phyloP scores from a whole-genome alignment of 495 filamentous ascomycete species.

The Hyaloscypha variabilis region DNA sequence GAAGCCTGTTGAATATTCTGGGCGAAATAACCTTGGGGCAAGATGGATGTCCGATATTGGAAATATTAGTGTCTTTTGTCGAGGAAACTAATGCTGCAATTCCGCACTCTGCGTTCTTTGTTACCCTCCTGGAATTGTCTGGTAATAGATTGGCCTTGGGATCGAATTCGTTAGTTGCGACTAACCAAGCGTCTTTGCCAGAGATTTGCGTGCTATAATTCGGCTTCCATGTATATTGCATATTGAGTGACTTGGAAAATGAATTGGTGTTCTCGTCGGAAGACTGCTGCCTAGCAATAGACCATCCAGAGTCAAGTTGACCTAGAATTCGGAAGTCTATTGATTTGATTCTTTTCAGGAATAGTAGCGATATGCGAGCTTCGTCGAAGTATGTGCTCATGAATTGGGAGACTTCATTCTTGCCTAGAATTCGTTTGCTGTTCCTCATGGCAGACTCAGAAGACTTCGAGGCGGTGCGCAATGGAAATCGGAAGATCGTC shows the following conservation, averaged over 20 bases:
- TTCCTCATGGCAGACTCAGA: constrained; percentile 23
- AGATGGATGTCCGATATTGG: constrained; percentile 1
- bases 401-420: constrained; percentile 6
- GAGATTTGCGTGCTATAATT: constrained; percentile 2
- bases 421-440: constrained; percentile 14
- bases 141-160: constrained; percentile 20
- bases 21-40: constrained; percentile 12
- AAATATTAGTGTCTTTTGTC: constrained; percentile 21
- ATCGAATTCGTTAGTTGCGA: constrained; percentile 31
- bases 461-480: constrained; percentile 18
- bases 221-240: constrained; percentile 17
- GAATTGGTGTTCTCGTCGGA: constrained; percentile 17
- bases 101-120: constrained; percentile 40
- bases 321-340: constrained; percentile 33
- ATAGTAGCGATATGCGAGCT: constrained; percentile 38
- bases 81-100: no score
- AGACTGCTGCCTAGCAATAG: constrained; percentile 15
- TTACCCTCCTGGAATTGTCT: constrained; percentile 25
- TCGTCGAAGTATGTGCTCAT: constrained; percentile 35
- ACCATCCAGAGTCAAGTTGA: constrained; percentile 23
- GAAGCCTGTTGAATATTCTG: constrained; percentile 39
- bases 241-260: constrained; percentile 23
- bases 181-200: constrained; percentile 31
- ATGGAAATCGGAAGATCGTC: constrained; percentile 46
- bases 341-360: constrained; percentile 30